Evolutionary conservation across 2,329 filamentous ascomycete species (phyloP).

Genomic region (Beauveria scarabaeidicola): DNA sequence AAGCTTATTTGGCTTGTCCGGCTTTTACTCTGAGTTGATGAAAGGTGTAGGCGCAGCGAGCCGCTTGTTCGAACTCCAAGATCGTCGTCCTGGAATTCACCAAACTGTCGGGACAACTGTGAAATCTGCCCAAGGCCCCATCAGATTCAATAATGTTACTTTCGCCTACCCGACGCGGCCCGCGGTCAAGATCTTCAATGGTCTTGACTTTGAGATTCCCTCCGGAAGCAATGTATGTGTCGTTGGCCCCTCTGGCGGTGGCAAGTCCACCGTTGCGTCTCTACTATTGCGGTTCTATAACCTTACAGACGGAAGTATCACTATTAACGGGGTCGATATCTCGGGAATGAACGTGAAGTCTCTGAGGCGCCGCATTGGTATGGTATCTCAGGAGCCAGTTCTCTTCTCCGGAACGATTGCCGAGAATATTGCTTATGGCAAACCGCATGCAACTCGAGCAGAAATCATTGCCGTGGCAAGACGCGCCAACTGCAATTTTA

Average conservation of each 20-base stretch:
- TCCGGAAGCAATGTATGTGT: conserved; percentile 93
- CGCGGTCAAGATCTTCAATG: conserved; percentile 83
- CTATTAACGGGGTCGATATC: conserved; percentile 78
- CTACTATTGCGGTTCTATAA: conserved; percentile 86
- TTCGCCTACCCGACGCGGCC: conserved; percentile 94
- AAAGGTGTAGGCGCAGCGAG: conserved; percentile 97
- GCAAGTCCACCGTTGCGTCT: conserved; percentile 93
- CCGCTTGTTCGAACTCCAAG: conserved; percentile 89
- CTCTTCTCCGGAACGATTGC: conserved; percentile 79
- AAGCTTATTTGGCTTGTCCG: conserved; percentile 86
- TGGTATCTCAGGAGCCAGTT: conserved; percentile 93
- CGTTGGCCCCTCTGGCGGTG: conserved; percentile 90
- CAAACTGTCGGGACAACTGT: conserved; percentile 76
- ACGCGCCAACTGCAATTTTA: conserved; percentile 93
- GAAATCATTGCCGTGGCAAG: conserved; percentile 83
- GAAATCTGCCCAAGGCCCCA: conserved; percentile 74
- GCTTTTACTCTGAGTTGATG: conserved; percentile 98
- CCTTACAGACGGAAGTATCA: conserved; percentile 67
- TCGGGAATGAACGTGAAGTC: conserved; percentile 87
- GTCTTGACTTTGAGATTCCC: conserved; percentile 82
- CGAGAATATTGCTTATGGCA: conserved; percentile 88
- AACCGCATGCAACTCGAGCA: conserved; percentile 63
- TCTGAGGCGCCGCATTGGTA: conserved; percentile 81
- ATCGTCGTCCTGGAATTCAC: conserved; percentile 78
- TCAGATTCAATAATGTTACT: conserved; percentile 74